These are phyloP conservation scores for Capsicum rhomboideum DNA, from an alignment of 257 asterid species.

Conservation along the genomic window DNA sequence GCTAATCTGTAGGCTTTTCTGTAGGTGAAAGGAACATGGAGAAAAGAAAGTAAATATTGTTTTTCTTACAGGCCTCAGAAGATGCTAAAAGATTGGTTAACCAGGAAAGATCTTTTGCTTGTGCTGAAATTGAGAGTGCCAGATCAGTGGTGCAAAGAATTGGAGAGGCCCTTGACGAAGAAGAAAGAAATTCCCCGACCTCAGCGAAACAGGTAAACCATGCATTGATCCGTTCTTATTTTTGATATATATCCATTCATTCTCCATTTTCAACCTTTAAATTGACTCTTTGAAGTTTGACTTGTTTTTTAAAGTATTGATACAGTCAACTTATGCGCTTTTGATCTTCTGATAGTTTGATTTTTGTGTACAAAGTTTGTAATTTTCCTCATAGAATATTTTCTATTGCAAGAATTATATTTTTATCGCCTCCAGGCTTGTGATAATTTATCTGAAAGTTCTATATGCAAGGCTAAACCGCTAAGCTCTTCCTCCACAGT, in stretches of 20 bases:
- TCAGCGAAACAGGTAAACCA: slow-evolving; percentile 50
- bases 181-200: slow-evolving; percentile 58
- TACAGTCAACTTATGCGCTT: not conserved
- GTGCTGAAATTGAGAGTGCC: slow-evolving; percentile 99
- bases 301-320: not conserved
- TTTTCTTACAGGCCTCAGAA: slow-evolving; percentile 70
- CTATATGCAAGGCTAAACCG: not conserved
- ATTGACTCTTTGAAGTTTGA: not conserved
- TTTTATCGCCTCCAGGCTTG: not conserved
- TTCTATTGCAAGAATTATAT: not conserved
- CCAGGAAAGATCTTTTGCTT: slow-evolving; percentile 98
- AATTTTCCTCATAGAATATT: not conserved
- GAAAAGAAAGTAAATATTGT: not conserved
- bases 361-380: not conserved
- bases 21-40: not conserved
- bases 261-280: not conserved
- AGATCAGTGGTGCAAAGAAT: slow-evolving; percentile 92
- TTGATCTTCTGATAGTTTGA: not conserved
- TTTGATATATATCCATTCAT: not conserved
- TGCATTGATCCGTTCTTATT: not conserved
- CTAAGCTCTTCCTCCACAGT: not conserved
- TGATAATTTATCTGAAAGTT: not conserved
- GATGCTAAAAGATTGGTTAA: slow-evolving; percentile 92
- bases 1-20: not conserved
- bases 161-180: slow-evolving; percentile 93